Base-by-base conservation (phyloP, 2,329 filamentous ascomycete species). In the Colletotrichum gigasporum region DNA sequence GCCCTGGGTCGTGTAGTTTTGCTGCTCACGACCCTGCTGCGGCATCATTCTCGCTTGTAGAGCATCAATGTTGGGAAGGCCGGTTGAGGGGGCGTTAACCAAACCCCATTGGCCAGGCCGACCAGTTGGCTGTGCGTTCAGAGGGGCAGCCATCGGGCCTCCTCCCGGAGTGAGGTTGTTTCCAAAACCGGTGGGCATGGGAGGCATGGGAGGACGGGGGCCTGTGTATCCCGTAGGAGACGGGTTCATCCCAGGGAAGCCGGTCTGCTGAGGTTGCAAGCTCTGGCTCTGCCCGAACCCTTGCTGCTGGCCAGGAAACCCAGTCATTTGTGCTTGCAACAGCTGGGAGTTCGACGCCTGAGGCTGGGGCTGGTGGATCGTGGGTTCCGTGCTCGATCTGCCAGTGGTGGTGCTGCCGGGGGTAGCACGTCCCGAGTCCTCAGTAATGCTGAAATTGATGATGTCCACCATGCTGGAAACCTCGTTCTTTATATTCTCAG, bases 381-480 rank as follows among this genome's bases (percentile, higher is more conserved):
- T 80, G 12, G 86, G 83, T 7, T 82, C 77, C 9, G 80, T 82
- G 67, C 76, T 83, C 62, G 81, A 79, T 65, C 84, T 81, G 50
- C 69, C 61, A 1, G 92, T 90, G 14, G 87, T 87, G 76, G 92
- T 94, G 65, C 82, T 87, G 56, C 83, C 83, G 3, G 78, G 71
- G 26, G 82, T 79, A n/a, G 85, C 77, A 18, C 85, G 79, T 39
- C 74, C 73, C 5, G 80, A 82, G 26, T 95, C 91, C 68, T 99
- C 96, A 1, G 88, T 89, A 22, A 97, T 87, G 70, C 91, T 93
- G 75, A 99, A 99, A 64, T 94, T 97, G 74, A 99, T 99, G 60
- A 99, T 99, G 74, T 99, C 96, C 39, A 99, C 96, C 94, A 99
- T 98, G 79, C 96, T 97, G 3, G 95, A 98, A 16, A 99, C 96